phyloP scores from a whole-genome alignment of 257 asterid species.

The Cynanchum wilfordii region DNA sequence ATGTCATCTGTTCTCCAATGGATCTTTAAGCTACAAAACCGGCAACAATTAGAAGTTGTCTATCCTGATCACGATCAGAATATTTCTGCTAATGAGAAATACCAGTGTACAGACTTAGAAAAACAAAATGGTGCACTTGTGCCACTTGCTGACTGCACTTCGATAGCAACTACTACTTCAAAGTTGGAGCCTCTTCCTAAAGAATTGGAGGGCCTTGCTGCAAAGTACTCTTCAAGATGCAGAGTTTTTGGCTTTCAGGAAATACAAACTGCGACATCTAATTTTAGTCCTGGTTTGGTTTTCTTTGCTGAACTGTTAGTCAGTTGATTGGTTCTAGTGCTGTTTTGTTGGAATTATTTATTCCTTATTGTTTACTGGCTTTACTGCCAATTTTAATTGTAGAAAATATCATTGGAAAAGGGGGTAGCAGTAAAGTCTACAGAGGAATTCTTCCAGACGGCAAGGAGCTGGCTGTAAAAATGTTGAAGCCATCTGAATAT shows the following conservation, averaged over 20 bases:
- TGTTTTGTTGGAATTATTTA: background rate
- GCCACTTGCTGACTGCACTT: constrained; percentile 23
- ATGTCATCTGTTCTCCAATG: constrained; percentile 45
- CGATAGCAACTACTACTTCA: constrained; percentile 25
- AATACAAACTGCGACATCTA: constrained; percentile 61
- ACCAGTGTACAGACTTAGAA: constrained; percentile 28
- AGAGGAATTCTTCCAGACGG: constrained; percentile 64
- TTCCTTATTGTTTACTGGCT: constrained; percentile 7
- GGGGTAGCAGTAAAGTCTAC: constrained; percentile 88
- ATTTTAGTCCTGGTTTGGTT: constrained; percentile 54
- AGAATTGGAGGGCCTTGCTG: constrained; percentile 53
- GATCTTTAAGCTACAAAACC: constrained; percentile 47
- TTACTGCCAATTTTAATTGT: constrained; percentile 18
- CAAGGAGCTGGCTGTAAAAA: constrained; percentile 67
- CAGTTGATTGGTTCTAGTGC: background rate
- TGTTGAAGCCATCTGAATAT: constrained; percentile 66
- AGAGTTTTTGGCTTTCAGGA: constrained; percentile 63
- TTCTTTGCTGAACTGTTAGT: constrained; percentile 10
- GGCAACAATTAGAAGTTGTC: constrained; percentile 55
- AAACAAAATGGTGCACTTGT: constrained; percentile 40
- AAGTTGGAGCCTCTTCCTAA: constrained; percentile 20
- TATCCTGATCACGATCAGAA: constrained; percentile 65
- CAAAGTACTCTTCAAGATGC: constrained; percentile 49
- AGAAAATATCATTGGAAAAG: constrained; percentile 79
- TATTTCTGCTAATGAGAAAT: constrained; percentile 28